phyloP scores from a whole-genome alignment of 345 rosid genomes.

The Boechera stricta region DNA sequence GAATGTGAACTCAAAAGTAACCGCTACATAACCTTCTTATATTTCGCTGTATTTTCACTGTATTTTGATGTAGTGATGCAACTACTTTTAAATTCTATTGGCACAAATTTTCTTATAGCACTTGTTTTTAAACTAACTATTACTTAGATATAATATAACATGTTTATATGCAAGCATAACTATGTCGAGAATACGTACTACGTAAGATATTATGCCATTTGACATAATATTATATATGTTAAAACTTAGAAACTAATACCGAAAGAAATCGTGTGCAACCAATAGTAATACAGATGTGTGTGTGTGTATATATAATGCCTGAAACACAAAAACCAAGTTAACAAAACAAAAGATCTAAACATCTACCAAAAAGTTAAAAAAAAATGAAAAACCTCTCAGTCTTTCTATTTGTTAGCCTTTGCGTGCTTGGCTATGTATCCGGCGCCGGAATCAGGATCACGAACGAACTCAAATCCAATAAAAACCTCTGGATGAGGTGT shows the following conservation, averaged over 20 bases:
- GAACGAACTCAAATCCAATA: slow-evolving; percentile 21
- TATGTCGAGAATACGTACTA: no score
- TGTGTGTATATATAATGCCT: neutral
- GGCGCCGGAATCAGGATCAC: neutral
- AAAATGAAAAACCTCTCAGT: slow-evolving; percentile 1
- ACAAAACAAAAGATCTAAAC: neutral
- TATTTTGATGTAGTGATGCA: no score
- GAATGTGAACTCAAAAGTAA: no score
- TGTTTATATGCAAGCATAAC: no score
- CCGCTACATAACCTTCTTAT: no score
- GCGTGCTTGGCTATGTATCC: slow-evolving; percentile 6
- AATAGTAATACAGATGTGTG: neutral
- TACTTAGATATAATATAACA: no score
- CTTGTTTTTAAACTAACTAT: no score
- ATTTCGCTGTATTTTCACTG: no score
- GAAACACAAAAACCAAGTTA: neutral
- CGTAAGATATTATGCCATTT: no score
- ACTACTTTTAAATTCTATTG: no score
- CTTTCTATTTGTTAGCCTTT: neutral
- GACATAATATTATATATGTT: neutral
- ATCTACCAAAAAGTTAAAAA: neutral
- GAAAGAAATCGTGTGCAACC: neutral
- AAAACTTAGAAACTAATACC: neutral
- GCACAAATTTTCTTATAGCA: no score
- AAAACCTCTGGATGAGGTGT: neutral